These are phyloP conservation scores for Xylariomycetidae sp. DNA, from an alignment of 2,329 filamentous ascomycete species.

Conservation along the genomic window DNA sequence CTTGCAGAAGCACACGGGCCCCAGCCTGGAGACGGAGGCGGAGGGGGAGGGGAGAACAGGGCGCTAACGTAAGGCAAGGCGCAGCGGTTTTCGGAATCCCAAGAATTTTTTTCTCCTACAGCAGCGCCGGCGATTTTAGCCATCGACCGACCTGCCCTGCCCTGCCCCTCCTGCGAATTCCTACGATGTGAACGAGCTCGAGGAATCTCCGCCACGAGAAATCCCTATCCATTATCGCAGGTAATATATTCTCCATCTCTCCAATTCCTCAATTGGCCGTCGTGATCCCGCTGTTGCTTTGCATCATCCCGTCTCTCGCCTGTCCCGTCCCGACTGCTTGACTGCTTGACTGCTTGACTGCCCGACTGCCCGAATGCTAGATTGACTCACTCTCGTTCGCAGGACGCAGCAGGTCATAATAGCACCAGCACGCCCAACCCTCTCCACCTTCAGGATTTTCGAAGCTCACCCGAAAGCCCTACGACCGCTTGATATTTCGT, in stretches of 20 bases:
- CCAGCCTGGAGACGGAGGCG: too few relatives aligned
- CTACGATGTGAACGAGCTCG: conserved; percentile 13
- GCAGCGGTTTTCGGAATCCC: conserved; percentile 5
- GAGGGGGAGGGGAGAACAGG: too few relatives aligned
- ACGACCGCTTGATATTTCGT: too few relatives aligned
- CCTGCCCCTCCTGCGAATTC: conserved; percentile 5
- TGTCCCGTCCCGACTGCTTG: too few relatives aligned
- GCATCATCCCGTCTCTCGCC: too few relatives aligned
- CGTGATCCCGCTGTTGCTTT: conserved; percentile 7
- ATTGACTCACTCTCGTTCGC: too few relatives aligned
- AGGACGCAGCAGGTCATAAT: conserved; percentile 4
- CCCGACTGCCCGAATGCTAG: too few relatives aligned
- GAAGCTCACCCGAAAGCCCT: conserved; percentile 2
- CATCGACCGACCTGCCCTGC: background rate
- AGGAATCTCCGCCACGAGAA: conserved; percentile 3
- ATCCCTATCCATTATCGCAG: conserved; percentile 17
- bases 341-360: too few relatives aligned
- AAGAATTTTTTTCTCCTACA: conserved; percentile 4
- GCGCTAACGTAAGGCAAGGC: too few relatives aligned
- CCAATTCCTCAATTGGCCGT: conserved; percentile 13
- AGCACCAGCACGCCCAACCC: conserved; percentile 4
- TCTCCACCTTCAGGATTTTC: conserved; percentile 4
- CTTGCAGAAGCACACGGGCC: too few relatives aligned
- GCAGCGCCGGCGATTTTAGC: too few relatives aligned
- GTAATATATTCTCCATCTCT: conserved; percentile 13